A percentile compares a stretch with the other conserved stretches of the same genome.
phyloP scores from a whole-genome alignment of 352 stramenopile species.

The Saprolegnia parasitica region DNA sequence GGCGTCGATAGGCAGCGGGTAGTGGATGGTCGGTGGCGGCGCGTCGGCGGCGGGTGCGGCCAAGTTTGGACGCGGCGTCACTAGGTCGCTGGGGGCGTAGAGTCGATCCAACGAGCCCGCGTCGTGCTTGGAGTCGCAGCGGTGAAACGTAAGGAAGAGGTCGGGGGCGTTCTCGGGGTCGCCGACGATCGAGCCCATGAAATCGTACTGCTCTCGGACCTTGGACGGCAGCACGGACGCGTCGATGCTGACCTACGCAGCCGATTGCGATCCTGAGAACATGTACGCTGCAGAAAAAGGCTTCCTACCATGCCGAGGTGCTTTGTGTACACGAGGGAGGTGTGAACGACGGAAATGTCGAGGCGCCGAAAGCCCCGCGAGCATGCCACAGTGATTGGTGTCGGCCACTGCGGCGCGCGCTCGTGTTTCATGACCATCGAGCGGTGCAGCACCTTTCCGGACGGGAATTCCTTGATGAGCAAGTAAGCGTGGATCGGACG shows the following conservation, averaged over 20 bases:
- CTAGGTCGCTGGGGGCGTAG: neutral
- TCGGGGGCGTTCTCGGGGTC: neutral
- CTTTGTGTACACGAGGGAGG: conserved; percentile 5
- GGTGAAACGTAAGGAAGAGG: neutral
- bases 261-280: neutral
- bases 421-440: neutral
- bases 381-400: neutral
- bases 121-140: neutral
- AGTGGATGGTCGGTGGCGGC: conserved; percentile 29
- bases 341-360: conserved; percentile 5
- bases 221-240: conserved; percentile 8
- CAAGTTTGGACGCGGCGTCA: neutral
- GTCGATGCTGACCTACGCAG: neutral
- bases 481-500: conserved; percentile 1
- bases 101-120: neutral
- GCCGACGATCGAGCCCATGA: conserved; percentile 12
- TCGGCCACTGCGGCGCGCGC: conserved; percentile 4
- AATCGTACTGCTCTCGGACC: conserved; percentile 6
- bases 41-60: conserved; percentile 9
- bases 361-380: conserved; percentile 1
- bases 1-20: neutral
- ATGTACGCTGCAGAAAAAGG: neutral
- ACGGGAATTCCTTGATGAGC: conserved; percentile 4
- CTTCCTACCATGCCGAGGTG: neutral
- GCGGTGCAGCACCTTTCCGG: neutral